phyloP scores from a whole-genome alignment of 257 asterid genomes.

The Petunia secreta region DNA sequence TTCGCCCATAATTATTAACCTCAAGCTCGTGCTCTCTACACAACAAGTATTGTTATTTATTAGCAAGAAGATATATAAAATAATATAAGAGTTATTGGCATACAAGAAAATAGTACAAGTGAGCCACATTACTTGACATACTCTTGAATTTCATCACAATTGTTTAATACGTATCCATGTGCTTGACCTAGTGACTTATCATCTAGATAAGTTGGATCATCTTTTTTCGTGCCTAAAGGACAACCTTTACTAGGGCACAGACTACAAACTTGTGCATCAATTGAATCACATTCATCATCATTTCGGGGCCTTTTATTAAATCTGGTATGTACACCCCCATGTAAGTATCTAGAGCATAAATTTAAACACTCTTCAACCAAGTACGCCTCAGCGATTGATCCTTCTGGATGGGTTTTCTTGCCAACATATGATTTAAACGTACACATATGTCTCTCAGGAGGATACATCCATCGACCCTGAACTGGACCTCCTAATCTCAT shows the following conservation, averaged over 20 bases:
- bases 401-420: neutral
- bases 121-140: no score
- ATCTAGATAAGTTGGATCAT: neutral
- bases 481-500: no score
- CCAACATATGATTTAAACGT: constrained; percentile 23
- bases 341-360: constrained; percentile 22
- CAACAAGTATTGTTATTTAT: neutral
- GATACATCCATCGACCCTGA: constrained; percentile 25
- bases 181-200: neutral
- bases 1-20: neutral
- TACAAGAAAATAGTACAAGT: neutral
- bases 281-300: no score
- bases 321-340: neutral
- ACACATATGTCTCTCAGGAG: constrained; percentile 22
- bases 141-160: no score
- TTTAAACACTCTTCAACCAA: constrained; percentile 1
- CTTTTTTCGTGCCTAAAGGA: neutral
- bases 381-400: constrained; percentile 23
- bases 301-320: no score
- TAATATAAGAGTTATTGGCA: neutral
- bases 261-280: no score
- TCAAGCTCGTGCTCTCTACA: neutral
- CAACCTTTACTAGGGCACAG: neutral
- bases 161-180: neutral
- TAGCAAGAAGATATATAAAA: neutral